A percentile compares a stretch with the other conserved stretches of the same genome.
Evolutionary conservation across 306 rosid species (phyloP).

Genomic region (Fagus sylvatica): DNA sequence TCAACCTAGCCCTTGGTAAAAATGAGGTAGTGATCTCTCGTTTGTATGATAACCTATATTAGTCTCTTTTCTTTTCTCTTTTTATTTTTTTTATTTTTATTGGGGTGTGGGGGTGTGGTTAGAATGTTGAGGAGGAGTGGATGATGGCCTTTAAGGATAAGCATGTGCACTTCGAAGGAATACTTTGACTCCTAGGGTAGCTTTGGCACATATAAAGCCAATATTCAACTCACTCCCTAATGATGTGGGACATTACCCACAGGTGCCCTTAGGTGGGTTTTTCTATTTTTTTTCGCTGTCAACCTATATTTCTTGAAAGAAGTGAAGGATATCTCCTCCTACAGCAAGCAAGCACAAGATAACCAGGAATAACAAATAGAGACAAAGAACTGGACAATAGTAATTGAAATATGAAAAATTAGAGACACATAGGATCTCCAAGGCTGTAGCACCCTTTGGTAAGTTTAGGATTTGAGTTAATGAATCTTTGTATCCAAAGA

Average conservation of each 20-base stretch:
- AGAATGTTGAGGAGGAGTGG: no score
- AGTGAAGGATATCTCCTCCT: neutral
- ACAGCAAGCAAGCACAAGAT: neutral
- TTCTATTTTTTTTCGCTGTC: constrained; percentile 2
- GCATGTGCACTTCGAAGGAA: no score
- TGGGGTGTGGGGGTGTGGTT: neutral
- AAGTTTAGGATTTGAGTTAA: no score
- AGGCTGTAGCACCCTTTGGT: neutral
- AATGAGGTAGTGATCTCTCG: constrained; percentile 50
- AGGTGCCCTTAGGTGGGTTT: constrained; percentile 6
- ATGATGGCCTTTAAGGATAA: no score
- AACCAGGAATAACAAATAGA: neutral
- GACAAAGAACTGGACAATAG: constrained; percentile 8
- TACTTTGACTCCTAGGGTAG: no score
- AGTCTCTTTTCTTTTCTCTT: neutral
- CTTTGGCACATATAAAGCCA: no score
- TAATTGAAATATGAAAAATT: neutral
- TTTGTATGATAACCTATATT: no score
- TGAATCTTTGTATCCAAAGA: neutral
- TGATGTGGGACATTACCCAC: neutral
- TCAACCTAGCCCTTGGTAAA: constrained; percentile 60
- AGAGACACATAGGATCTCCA: constrained; percentile 6
- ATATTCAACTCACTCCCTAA: no score
- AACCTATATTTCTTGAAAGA: constrained; percentile 9
- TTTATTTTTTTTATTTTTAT: neutral